These are phyloP conservation scores for Botrytis fragariae DNA, from an alignment of 2,329 filamentous ascomycete species.

Conservation along the genomic window DNA sequence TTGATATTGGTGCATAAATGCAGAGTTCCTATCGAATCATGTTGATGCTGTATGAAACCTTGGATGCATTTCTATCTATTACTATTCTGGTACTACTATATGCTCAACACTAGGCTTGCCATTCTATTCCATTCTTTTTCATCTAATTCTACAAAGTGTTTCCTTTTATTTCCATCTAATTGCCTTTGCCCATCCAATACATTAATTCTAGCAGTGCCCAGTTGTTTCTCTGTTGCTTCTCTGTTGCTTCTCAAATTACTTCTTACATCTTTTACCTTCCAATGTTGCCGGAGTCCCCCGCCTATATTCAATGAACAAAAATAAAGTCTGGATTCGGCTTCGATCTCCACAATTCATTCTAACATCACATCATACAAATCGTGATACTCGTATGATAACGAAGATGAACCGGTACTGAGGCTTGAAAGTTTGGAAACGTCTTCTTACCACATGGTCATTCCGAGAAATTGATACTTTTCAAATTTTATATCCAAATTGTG, in stretches of 20 bases:
- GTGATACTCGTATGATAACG: constrained; percentile 24
- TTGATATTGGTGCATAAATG: constrained; percentile 4
- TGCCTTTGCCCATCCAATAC: neutral
- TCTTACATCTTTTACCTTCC: neutral
- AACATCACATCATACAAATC: constrained; percentile 22
- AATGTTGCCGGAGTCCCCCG: constrained; percentile 20
- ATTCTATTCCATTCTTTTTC: neutral
- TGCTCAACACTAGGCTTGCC: neutral
- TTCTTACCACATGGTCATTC: constrained; percentile 5
- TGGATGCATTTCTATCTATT: neutral
- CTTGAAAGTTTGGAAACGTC: constrained; percentile 13
- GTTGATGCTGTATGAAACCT: neutral
- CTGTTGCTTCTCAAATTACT: neutral
- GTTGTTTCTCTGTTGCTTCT: constrained; percentile 8
- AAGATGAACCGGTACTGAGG: constrained; percentile 21
- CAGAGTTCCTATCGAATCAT: neutral
- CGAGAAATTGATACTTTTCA: neutral
- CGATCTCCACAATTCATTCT: constrained; percentile 18
- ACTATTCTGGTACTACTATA: neutral
- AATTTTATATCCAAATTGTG: constrained; percentile 4
- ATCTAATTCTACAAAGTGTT: neutral
- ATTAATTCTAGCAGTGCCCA: constrained; percentile 5
- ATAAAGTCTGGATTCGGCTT: constrained; percentile 13
- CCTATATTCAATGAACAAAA: constrained; percentile 1
- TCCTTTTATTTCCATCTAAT: constrained; percentile 7